These are phyloP conservation scores for Aspergillus steynii DNA, from an alignment of 495 filamentous ascomycete genomes.

Conservation along the genomic window DNA sequence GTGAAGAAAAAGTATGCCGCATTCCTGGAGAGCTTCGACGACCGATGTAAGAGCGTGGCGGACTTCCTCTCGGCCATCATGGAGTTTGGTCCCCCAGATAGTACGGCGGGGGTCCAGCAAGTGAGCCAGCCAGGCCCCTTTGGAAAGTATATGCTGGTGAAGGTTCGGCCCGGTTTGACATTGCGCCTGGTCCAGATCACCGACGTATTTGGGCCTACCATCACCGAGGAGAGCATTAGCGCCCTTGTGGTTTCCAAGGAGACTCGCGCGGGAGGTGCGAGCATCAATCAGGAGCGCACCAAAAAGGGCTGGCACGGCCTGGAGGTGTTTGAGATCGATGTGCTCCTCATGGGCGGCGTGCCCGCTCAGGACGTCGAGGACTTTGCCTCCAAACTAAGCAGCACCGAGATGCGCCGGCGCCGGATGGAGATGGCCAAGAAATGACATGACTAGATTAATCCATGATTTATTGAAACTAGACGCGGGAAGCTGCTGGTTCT, in stretches of 20 bases:
- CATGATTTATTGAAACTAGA: slow-evolving; percentile 1
- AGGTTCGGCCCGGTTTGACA: slow-evolving; percentile 45
- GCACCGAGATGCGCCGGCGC: slow-evolving; percentile 66
- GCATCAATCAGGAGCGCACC: slow-evolving; percentile 76
- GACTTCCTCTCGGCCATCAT: slow-evolving; percentile 73
- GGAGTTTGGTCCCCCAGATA: slow-evolving; percentile 47
- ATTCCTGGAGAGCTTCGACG: slow-evolving; percentile 74
- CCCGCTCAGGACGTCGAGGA: slow-evolving; percentile 46
- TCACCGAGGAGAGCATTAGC: slow-evolving; percentile 75
- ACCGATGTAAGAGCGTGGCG: slow-evolving; percentile 65
- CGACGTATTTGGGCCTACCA: slow-evolving; percentile 89
- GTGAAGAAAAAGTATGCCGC: slow-evolving; percentile 86
- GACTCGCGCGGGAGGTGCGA: slow-evolving; percentile 77
- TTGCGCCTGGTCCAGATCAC: slow-evolving; percentile 80
- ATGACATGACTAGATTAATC: slow-evolving; percentile 14
- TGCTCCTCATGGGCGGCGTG: slow-evolving; percentile 69
- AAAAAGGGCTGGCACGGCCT: slow-evolving; percentile 77
- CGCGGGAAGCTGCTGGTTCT: slow-evolving; percentile 13
- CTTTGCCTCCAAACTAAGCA: slow-evolving; percentile 87
- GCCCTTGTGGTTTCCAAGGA: slow-evolving; percentile 88
- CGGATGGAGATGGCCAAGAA: slow-evolving; percentile 43
- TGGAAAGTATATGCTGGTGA: slow-evolving; percentile 50
- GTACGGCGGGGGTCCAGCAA: slow-evolving; percentile 28
- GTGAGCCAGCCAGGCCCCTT: slow-evolving; percentile 47
- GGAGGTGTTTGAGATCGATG: slow-evolving; percentile 88